Percentiles rank a stretch among this genome's conserved stretches.
These are phyloP conservation scores for Podila minutissima DNA, from an alignment of 192 early-diverging fungal genomes.

Conservation along the genomic window DNA sequence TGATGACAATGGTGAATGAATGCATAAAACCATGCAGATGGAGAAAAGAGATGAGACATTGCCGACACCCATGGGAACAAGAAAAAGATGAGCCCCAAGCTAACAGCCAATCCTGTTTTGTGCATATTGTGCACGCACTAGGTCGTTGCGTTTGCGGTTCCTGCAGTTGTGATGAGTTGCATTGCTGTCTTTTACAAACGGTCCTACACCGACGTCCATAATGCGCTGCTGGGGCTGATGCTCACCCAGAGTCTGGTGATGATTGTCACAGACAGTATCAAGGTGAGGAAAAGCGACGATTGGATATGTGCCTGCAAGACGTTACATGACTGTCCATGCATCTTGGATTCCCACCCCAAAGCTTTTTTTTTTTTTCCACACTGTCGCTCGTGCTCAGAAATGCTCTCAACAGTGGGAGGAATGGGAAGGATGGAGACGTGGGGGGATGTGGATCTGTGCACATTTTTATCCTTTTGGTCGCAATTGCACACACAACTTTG, in stretches of 20 bases:
- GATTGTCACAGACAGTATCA: conserved; percentile 61
- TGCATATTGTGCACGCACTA: background rate
- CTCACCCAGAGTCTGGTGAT: conserved; percentile 54
- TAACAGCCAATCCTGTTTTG: background rate
- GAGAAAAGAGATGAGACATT: background rate
- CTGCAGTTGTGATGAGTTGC: conserved; percentile 35
- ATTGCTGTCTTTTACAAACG: conserved; percentile 44
- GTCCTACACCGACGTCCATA: conserved; percentile 51
- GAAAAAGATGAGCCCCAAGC: background rate
- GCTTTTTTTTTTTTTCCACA: no score
- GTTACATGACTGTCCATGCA: no score
- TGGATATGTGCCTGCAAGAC: no score
- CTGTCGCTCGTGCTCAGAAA: no score
- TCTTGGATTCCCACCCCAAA: no score
- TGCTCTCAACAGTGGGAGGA: no score
- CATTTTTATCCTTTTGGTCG: background rate
- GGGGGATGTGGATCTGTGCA: background rate
- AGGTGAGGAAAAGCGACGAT: conserved; percentile 31
- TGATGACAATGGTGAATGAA: background rate
- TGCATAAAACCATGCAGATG: background rate
- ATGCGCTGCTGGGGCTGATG: conserved; percentile 53
- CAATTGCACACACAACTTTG: no score
- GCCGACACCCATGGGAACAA: background rate
- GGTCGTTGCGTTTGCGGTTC: conserved; percentile 51
- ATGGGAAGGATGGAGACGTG: background rate